Evolutionary conservation across 2,329 filamentous ascomycete genomes (phyloP).

Genomic region (Emmonsiellopsis sp.): DNA sequence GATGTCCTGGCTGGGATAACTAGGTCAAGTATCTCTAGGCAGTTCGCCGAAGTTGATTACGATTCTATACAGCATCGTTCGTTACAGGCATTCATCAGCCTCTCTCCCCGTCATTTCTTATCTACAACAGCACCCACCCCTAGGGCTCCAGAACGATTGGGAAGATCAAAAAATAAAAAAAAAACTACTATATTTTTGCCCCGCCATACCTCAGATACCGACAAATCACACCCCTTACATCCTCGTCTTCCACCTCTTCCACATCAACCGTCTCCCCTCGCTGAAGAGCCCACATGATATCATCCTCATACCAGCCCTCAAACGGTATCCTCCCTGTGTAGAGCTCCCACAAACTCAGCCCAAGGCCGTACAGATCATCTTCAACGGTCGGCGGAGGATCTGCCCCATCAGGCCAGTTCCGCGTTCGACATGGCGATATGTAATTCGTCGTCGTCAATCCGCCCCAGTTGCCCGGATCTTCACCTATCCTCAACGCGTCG

Average conservation of each 20-base stretch:
- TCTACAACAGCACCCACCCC: no score
- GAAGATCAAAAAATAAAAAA: no score
- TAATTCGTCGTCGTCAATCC: slow-evolving; percentile 6
- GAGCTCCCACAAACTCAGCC: slow-evolving; percentile 7
- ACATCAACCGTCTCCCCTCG: slow-evolving; percentile 8
- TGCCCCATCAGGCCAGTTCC: slow-evolving; percentile 8
- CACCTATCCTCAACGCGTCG: slow-evolving; percentile 1
- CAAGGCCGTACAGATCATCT: slow-evolving; percentile 7
- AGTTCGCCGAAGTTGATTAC: no score
- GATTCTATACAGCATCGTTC: no score
- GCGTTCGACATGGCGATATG: slow-evolving; percentile 5
- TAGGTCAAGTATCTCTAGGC: no score
- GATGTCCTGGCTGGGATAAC: no score
- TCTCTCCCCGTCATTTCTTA: no score
- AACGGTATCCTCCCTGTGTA: slow-evolving; percentile 6
- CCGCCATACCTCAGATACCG: slow-evolving; percentile 8
- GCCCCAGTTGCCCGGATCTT: slow-evolving; percentile 7
- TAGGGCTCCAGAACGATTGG: no score
- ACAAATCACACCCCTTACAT: slow-evolving; percentile 5
- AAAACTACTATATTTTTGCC: slow-evolving; percentile 5
- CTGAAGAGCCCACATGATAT: slow-evolving; percentile 6
- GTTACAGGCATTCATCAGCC: no score
- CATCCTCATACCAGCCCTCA: slow-evolving; percentile 8
- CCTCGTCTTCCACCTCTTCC: slow-evolving; percentile 5
- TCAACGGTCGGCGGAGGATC: slow-evolving; percentile 8